Conservation (phyloP, 176 grass and related monocot species). For the Metroxylon sagu region DNA sequence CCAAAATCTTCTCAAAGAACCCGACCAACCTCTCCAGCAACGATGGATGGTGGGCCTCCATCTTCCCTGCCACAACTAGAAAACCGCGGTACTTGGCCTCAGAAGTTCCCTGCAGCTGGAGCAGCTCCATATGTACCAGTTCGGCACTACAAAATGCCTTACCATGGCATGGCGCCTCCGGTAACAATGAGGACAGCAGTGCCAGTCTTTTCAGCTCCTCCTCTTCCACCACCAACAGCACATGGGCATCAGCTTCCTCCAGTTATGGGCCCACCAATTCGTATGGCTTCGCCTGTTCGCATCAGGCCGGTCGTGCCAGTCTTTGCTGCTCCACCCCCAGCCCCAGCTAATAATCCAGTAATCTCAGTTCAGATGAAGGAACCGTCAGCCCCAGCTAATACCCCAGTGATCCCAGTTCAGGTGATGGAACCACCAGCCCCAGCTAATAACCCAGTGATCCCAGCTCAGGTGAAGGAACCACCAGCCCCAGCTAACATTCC, state of each 20-base stretch:
- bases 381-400: slow-evolving; percentile 1
- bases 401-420: slow-evolving; percentile 2
- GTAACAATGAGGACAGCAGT: slow-evolving; percentile 85
- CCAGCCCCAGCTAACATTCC: not conserved
- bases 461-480: slow-evolving; percentile 4
- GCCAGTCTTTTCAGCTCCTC: slow-evolving; percentile 95
- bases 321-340: slow-evolving; percentile 36
- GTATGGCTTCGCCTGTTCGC: slow-evolving; percentile 77
- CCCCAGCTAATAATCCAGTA: slow-evolving; percentile 27
- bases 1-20: slow-evolving; percentile 54
- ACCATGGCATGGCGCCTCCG: slow-evolving; percentile 84
- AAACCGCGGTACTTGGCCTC: slow-evolving; percentile 29
- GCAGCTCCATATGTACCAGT: slow-evolving; percentile 94
- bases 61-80: slow-evolving; percentile 19
- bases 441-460: not conserved
- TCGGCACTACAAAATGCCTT: slow-evolving; percentile 52
- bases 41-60: slow-evolving; percentile 27
- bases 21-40: slow-evolving; percentile 42
- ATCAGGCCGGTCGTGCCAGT: slow-evolving; percentile 64
- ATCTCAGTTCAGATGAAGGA: slow-evolving; percentile 65
- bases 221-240: slow-evolving; percentile 54
- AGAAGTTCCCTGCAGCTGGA: slow-evolving; percentile 60
- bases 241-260: slow-evolving; percentile 53
- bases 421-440: slow-evolving; percentile 31
- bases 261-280: slow-evolving; percentile 46